These are phyloP conservation scores for Acacia melanoxylon DNA, from an alignment of 306 rosid species.

Conservation along the genomic window DNA sequence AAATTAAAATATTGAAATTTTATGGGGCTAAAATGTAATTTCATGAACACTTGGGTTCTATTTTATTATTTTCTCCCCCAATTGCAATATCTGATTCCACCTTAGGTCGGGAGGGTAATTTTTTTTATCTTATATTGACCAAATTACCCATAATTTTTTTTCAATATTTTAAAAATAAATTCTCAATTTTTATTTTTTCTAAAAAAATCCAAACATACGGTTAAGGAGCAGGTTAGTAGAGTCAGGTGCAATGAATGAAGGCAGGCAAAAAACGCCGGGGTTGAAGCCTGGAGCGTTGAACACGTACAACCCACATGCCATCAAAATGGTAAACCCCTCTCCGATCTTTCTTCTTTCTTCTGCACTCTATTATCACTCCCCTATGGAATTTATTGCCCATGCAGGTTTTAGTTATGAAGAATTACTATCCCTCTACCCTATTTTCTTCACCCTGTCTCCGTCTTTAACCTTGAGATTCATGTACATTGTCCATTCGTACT, in stretches of 20 bases:
- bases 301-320: not conserved
- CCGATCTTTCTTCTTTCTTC: not conserved
- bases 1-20: too few species aligned
- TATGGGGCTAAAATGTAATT: too few species aligned
- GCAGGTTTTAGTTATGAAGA: slow-evolving; percentile 33
- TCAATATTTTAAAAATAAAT: too few species aligned
- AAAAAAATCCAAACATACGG: too few species aligned
- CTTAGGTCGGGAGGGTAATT: too few species aligned
- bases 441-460: not conserved
- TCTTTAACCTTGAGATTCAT: not conserved
- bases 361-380: not conserved
- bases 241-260: not conserved
- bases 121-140: too few species aligned
- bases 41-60: too few species aligned
- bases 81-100: too few species aligned
- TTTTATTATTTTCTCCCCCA: too few species aligned
- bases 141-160: too few species aligned
- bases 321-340: slow-evolving; percentile 2
- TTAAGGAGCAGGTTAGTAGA: not conserved
- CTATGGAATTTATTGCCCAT: slow-evolving; percentile 24
- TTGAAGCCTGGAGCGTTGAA: not conserved
- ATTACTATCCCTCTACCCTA: slow-evolving; percentile 9
- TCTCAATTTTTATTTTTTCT: too few species aligned
- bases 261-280: not conserved
- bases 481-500: not conserved